Evolutionary conservation across 768 basidiomycete species (phyloP), one percentile per base, ranked within the genome.

Genomic region (Amanita rubescens): DNA sequence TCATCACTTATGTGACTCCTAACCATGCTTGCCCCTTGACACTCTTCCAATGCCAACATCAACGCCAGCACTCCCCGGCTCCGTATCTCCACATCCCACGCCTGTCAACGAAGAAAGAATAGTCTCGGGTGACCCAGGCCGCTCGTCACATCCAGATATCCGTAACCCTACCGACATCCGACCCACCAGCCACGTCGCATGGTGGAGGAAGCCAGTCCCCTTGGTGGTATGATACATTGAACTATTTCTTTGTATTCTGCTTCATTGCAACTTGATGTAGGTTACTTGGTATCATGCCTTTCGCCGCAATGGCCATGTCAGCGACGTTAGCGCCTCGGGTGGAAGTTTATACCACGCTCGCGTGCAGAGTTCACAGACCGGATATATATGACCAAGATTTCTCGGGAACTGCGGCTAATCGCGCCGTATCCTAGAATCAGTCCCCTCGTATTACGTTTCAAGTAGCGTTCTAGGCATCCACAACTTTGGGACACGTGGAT

Each of bases 271-370:
- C 17, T 24, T 22, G 24, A 8, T 41, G 32, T 61, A 91, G 90
- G 87, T 63, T 88, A 35, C 57, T 90, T 12, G 63, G 67, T 12
- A 62, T 74, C 5, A 63, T 80, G 22, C 81, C 84, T 11, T 64
- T 90, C 47, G 67, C 75, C 11, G 71, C 82, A 2, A 72, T 82
- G 7, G 82, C 79, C 2, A 73, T 68, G 62, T 66, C 80, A 3
- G 72, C 81, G 2, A 79, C 82, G 0, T 60, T 84, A 7, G 89
- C 88, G 0, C 86, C 90, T 7, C 78, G 79, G 44, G 75, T 91
- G 44, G 84, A 89, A 63, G 70, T 92, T 41, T 87, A 82, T 66
- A 88, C 85, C n/a, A 64, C 75, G 20, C 79, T 91, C 10, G 86
- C 75, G 17, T 93, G 90, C 63, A 75, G 74, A n/a, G 75, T 75